Evolutionary conservation across 2,329 filamentous ascomycete genomes (phyloP).

Genomic region (Pyrenochaeta sp.): DNA sequence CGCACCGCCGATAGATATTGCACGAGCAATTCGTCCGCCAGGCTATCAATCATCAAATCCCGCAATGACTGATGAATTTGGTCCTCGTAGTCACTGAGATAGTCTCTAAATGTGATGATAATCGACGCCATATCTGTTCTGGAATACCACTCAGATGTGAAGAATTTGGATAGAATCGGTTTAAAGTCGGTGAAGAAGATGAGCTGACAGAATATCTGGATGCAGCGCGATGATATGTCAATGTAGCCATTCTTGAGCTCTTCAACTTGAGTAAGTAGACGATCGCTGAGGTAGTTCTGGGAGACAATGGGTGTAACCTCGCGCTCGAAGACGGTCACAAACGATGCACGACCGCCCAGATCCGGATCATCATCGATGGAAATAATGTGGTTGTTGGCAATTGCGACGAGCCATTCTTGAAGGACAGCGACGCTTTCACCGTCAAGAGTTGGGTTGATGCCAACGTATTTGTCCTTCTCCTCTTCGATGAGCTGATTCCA

Average conservation of each 20-base stretch:
- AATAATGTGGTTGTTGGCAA: slow-evolving; percentile 97
- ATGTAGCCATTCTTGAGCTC: slow-evolving; percentile 88
- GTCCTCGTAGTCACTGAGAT: slow-evolving; percentile 83
- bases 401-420: slow-evolving; percentile 92
- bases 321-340: slow-evolving; percentile 84
- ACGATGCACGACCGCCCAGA: slow-evolving; percentile 70
- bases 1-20: slow-evolving; percentile 83
- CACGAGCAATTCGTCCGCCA: slow-evolving; percentile 88
- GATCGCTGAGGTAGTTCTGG: slow-evolving; percentile 72
- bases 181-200: slow-evolving; percentile 92
- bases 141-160: slow-evolving; percentile 88
- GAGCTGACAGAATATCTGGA: slow-evolving; percentile 82
- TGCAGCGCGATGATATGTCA: slow-evolving; percentile 92
- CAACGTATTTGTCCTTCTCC: slow-evolving; percentile 76
- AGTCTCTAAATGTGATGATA: slow-evolving; percentile 93
- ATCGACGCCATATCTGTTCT: slow-evolving; percentile 91
- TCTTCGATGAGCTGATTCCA: slow-evolving; percentile 91
- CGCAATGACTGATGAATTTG: slow-evolving; percentile 86
- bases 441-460: slow-evolving; percentile 61
- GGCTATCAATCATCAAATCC: slow-evolving; percentile 91
- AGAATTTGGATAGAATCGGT: slow-evolving; percentile 84
- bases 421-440: slow-evolving; percentile 77
- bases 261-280: slow-evolving; percentile 75
- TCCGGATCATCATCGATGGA: slow-evolving; percentile 84
- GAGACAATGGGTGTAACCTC: slow-evolving; percentile 84